A percentile compares a stretch with the other conserved stretches of the same genome.
phyloP scores from a whole-genome alignment of 1,139 yeast genomes.

The Candida anutae region DNA sequence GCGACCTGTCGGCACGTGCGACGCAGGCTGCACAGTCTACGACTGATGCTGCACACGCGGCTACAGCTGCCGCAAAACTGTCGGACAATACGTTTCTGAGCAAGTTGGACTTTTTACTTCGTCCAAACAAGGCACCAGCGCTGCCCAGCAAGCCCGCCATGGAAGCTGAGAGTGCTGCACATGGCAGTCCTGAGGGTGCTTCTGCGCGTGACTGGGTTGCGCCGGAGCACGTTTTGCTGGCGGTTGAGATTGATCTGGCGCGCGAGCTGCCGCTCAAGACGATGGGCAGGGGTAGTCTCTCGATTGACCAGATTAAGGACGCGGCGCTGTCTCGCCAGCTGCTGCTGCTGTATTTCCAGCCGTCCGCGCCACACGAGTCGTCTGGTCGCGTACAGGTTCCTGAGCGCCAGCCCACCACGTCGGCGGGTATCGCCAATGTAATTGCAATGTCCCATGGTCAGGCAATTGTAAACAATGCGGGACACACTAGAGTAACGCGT shows the following conservation, averaged over 20 bases:
- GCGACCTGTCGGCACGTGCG: neutral
- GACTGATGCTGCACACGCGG: neutral
- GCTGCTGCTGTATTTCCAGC: too few species aligned
- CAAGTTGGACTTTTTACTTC: conserved; percentile 12
- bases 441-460: too few species aligned
- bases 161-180: conserved; percentile 2
- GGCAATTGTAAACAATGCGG: too few species aligned
- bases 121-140: too few species aligned
- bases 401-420: too few species aligned
- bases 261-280: conserved; percentile 52
- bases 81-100: conserved; percentile 9
- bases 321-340: too few species aligned
- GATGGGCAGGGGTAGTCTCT: conserved; percentile 66
- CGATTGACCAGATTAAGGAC: too few species aligned
- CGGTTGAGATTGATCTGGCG: conserved; percentile 50
- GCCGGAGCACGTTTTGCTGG: conserved; percentile 1
- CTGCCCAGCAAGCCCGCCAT: conserved; percentile 8
- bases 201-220: neutral
- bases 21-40: neutral
- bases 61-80: too few species aligned
- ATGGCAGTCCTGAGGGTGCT: neutral
- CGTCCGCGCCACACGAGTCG: too few species aligned
- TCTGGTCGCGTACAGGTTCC: too few species aligned
- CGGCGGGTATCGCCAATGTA: too few species aligned
- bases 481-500: too few species aligned